phyloP scores from a whole-genome alignment of 768 basidiomycete genomes.

The Punctularia strigosozonata region DNA sequence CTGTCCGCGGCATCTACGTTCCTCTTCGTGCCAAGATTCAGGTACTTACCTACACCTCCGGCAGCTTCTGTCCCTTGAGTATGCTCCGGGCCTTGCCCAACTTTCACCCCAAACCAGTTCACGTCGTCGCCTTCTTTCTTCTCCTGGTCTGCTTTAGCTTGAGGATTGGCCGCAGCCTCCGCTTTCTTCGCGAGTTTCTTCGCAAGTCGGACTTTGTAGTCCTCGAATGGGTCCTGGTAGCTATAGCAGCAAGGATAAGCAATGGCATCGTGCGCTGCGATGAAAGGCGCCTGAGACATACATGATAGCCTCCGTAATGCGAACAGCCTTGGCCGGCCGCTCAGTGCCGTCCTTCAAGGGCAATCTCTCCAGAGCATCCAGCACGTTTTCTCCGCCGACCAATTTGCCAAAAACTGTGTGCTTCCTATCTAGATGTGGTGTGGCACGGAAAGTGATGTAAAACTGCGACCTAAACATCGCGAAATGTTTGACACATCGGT shows the following conservation, averaged over 20 bases:
- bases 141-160: constrained; percentile 20
- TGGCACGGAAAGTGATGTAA: constrained; percentile 78
- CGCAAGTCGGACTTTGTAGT: constrained; percentile 73
- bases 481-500: constrained; percentile 4
- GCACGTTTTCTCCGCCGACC: constrained; percentile 88
- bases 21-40: constrained; percentile 36
- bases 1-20: constrained; percentile 11
- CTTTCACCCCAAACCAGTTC: constrained; percentile 86
- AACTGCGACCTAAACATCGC: constrained; percentile 64
- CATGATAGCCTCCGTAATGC: constrained; percentile 83
- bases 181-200: constrained; percentile 61
- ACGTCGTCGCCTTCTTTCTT: constrained; percentile 56
- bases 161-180: constrained; percentile 24
- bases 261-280: constrained; percentile 2
- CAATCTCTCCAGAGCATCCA: constrained; percentile 73
- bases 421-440: constrained; percentile 82
- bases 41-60: constrained; percentile 68
- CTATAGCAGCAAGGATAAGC: constrained; percentile 23
- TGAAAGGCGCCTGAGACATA: constrained; percentile 24
- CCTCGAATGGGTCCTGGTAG: constrained; percentile 91
- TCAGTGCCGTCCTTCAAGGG: constrained; percentile 80
- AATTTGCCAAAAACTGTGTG: constrained; percentile 96
- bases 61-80: constrained; percentile 19
- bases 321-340: constrained; percentile 73
- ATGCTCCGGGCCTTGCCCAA: constrained; percentile 43